Evolutionary conservation across 345 rosid genomes (phyloP), one percentile per base, ranked within the genome.

Genomic region (Punica granatum): DNA sequence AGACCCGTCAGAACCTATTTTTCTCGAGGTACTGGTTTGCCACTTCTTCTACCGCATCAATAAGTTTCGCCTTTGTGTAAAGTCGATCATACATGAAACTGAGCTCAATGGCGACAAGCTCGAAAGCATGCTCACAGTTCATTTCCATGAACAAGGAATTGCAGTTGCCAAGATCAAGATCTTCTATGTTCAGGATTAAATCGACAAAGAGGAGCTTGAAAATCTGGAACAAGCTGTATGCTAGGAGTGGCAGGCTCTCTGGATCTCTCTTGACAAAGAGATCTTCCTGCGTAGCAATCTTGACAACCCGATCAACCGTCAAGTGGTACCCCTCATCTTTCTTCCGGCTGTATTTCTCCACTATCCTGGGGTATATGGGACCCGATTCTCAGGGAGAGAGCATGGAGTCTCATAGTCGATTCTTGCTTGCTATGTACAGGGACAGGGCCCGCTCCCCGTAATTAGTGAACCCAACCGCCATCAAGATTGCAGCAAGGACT

Each of bases 21-120:
- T n/a, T n/a, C n/a, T n/a, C n/a, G n/a, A n/a, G n/a, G n/a, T n/a
- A n/a, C n/a, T n/a, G n/a, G n/a, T n/a, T n/a, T n/a, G n/a, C n/a
- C n/a, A n/a, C n/a, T n/a, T n/a, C n/a, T n/a, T n/a, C n/a, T n/a
- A n/a, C n/a, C n/a, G n/a, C n/a, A n/a, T n/a, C n/a, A n/a, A n/a
- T n/a, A 21, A 85, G 32, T 1, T 60, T 58, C 6, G 76, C 80
- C 75, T 87, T 87, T 60, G 86, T 87, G 73, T 78, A 80, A 21
- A 83, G 66, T 66, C 63, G 37, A 43, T 83, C 88, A 33, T 75
- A 84, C 46, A n/a, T n/a, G n/a, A n/a, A n/a, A n/a, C n/a, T n/a
- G n/a, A n/a, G n/a, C n/a, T n/a, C n/a, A n/a, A n/a, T n/a, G n/a
- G n/a, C n/a, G n/a, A n/a, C n/a, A n/a, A n/a, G n/a, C n/a, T n/a